Conservation (phyloP, 2,329 filamentous ascomycete species). For the Fusarium sororula region DNA sequence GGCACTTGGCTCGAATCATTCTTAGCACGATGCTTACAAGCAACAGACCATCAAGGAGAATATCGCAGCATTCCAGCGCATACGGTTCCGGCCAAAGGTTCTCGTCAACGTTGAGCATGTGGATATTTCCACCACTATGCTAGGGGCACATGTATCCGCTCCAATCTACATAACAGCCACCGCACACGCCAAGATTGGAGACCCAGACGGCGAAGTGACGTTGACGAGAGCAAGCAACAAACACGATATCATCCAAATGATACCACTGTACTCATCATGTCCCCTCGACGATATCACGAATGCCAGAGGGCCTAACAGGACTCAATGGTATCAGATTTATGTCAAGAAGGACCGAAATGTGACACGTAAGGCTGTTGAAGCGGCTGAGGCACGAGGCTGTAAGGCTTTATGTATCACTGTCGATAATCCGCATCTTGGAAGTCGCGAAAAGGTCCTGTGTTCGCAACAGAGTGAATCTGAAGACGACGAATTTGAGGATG, state of each 20-base stretch:
- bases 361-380: slow-evolving; percentile 1
- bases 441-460: slow-evolving; percentile 14
- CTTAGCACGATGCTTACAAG: background rate
- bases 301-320: background rate
- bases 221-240: slow-evolving; percentile 5
- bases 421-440: slow-evolving; percentile 18
- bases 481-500: slow-evolving; percentile 4
- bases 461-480: background rate
- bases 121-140: slow-evolving; percentile 5
- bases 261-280: slow-evolving; percentile 18
- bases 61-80: background rate
- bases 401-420: slow-evolving; percentile 24
- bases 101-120: slow-evolving; percentile 21
- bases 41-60: slow-evolving; percentile 17
- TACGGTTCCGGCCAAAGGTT: slow-evolving; percentile 12
- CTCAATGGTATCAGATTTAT: slow-evolving; percentile 22
- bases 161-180: slow-evolving; percentile 24
- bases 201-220: slow-evolving; percentile 14
- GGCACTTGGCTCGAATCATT: accelerated
- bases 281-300: background rate
- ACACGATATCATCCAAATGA: slow-evolving; percentile 20
- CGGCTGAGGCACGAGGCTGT: slow-evolving; percentile 6
- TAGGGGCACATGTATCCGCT: background rate
- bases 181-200: slow-evolving; percentile 13
- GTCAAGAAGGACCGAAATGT: slow-evolving; percentile 17